Evolutionary conservation across 192 early-diverging fungal species (phyloP).

Genomic region (Allomyces macrogynus): DNA sequence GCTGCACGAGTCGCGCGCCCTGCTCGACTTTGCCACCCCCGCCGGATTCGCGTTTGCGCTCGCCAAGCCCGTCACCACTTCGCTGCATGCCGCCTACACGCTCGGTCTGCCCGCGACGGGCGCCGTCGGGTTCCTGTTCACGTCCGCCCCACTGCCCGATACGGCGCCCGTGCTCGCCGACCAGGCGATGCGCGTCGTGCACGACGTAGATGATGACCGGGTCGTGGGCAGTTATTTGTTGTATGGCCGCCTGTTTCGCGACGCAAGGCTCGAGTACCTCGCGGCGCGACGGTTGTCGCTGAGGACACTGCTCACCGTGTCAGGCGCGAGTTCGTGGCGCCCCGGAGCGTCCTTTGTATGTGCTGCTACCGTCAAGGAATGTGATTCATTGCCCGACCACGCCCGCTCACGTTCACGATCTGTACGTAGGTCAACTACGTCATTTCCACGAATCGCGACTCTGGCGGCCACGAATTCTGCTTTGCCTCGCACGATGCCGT

Average conservation of each 20-base stretch:
- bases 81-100: not conserved
- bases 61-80: not conserved
- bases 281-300: not conserved
- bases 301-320: not conserved
- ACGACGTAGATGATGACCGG: not conserved
- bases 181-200: not conserved
- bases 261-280: not conserved
- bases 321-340: not conserved
- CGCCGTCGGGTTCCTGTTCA: not conserved
- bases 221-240: not conserved
- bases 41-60: not conserved
- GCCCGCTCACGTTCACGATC: too few relatives aligned
- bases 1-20: not conserved
- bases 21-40: not conserved
- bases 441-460: not conserved
- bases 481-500: slow-evolving; percentile 57
- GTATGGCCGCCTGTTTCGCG: not conserved
- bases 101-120: not conserved
- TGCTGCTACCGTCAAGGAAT: too few relatives aligned
- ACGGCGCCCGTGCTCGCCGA: not conserved
- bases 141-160: not conserved
- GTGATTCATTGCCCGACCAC: too few relatives aligned
- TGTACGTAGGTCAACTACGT: not conserved
- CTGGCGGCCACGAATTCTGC: slow-evolving; percentile 25
- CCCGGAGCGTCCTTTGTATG: not conserved